A percentile compares a stretch with the other conserved stretches of the same genome.
These are phyloP conservation scores for Fraxinus angustifolia DNA, from an alignment of 305 asterid species.

Conservation along the genomic window DNA sequence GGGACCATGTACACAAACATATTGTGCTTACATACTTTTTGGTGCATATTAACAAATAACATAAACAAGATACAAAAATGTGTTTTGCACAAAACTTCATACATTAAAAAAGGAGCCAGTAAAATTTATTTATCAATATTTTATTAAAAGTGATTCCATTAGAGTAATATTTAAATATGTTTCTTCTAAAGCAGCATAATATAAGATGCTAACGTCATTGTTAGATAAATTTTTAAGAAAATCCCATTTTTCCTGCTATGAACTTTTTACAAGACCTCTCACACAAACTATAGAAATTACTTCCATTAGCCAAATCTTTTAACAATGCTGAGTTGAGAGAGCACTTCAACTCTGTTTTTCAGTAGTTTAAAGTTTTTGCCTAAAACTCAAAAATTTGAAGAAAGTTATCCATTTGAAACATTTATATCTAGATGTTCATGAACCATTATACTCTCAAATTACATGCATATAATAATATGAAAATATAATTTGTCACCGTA, in stretches of 20 bases:
- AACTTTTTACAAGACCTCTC: background rate
- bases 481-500: background rate
- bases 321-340: background rate
- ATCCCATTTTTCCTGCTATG: background rate
- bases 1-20: background rate
- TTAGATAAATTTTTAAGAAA: background rate
- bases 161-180: background rate
- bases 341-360: background rate
- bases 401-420: background rate
- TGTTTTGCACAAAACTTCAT: background rate
- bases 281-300: background rate
- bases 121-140: background rate
- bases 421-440: background rate
- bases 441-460: background rate
- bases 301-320: background rate
- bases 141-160: background rate
- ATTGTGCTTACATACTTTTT: background rate
- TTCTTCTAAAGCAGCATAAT: background rate
- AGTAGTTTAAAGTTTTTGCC: background rate
- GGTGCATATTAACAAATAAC: background rate
- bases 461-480: background rate
- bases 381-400: background rate
- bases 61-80: background rate
- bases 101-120: background rate
- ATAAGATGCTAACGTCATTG: background rate